Evolutionary conservation across 768 basidiomycete species (phyloP), one percentile per base, ranked within the genome.

Genomic region (Leccinum subtestaceum): DNA sequence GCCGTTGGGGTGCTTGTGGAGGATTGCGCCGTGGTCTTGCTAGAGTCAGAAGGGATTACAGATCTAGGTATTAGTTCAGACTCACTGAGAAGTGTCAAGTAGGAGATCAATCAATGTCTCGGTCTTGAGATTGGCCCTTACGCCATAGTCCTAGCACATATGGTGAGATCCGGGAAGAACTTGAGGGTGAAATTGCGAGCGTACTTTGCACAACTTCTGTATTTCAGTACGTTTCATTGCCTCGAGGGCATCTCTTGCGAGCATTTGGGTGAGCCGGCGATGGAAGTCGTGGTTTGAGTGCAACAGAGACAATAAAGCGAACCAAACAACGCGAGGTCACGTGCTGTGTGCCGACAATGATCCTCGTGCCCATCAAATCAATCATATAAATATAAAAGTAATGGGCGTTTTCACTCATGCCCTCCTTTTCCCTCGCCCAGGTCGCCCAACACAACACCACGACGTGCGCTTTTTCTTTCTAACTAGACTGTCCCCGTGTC

Each of bases 101-200:
- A 93, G 75, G 17, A 89, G 77, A 68, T 91, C 87, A 66, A 93
- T 90, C 62, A 93, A 76, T 50, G 84, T 85, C 66, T 91, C 88
- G 23, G 88, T 83, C 77, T 89, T 92, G 68, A 91, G 81, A 73
- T 92, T 92, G 48, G 91, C 91, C 73, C 83, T 89, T 60, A 93
- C 83, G 58, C 89, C 89, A 67, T 87, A 84, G 65, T 91, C 88
- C 89, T 93, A 51, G 60, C 45, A 58, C 46, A 45, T 25, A 53
- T 60, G 12, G 57, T 66, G 57, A 69, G 63, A 60, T 63, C 56
- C 36, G 60, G 10, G 47, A 52, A 46, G 10, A 10, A 53, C 38
- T 45, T 52, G 52, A 66, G 50, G 63, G 67, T 56, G 66, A 60
- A 56, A 45, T 31, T 34, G 56, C 4, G 31, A 5, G 52, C 60